These are phyloP conservation scores for Dictyophora rubrovolvata DNA, from an alignment of 768 basidiomycete species.

Conservation along the genomic window DNA sequence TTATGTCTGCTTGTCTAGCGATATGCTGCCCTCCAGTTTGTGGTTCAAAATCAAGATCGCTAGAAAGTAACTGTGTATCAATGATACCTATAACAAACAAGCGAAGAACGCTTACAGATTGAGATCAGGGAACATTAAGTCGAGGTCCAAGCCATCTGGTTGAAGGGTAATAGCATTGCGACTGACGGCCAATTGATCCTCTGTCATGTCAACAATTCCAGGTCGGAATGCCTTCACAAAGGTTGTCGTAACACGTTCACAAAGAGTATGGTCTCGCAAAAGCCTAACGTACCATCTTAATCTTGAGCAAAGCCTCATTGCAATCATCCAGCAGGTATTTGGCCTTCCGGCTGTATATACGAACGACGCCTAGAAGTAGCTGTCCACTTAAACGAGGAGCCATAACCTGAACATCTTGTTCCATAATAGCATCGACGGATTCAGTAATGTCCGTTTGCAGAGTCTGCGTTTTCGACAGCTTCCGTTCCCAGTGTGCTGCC, in stretches of 20 bases:
- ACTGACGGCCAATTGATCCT: slow-evolving; percentile 82
- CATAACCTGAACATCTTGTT: slow-evolving; percentile 86
- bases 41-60: slow-evolving; percentile 75
- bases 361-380: slow-evolving; percentile 88
- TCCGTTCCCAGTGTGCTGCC: slow-evolving; percentile 96
- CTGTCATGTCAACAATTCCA: slow-evolving; percentile 91
- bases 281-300: slow-evolving; percentile 65
- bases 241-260: neutral
- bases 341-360: slow-evolving; percentile 96
- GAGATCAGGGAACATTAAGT: slow-evolving; percentile 74
- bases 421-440: slow-evolving; percentile 94
- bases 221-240: slow-evolving; percentile 79
- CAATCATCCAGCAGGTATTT: slow-evolving; percentile 98
- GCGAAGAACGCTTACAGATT: slow-evolving; percentile 45
- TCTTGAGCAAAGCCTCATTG: slow-evolving; percentile 90
- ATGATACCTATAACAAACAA: neutral
- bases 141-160: slow-evolving; percentile 49
- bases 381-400: slow-evolving; percentile 96
- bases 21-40: slow-evolving; percentile 68
- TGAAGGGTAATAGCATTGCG: slow-evolving; percentile 84
- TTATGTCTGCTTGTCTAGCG: slow-evolving; percentile 81
- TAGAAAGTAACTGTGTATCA: slow-evolving; percentile 22
- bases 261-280: neutral
- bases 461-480: slow-evolving; percentile 92
- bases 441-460: slow-evolving; percentile 92